A percentile compares a stretch with the other conserved stretches of the same genome.
phyloP scores from a whole-genome alignment of 768 basidiomycete genomes.

The Rhodotorula babjevae region DNA sequence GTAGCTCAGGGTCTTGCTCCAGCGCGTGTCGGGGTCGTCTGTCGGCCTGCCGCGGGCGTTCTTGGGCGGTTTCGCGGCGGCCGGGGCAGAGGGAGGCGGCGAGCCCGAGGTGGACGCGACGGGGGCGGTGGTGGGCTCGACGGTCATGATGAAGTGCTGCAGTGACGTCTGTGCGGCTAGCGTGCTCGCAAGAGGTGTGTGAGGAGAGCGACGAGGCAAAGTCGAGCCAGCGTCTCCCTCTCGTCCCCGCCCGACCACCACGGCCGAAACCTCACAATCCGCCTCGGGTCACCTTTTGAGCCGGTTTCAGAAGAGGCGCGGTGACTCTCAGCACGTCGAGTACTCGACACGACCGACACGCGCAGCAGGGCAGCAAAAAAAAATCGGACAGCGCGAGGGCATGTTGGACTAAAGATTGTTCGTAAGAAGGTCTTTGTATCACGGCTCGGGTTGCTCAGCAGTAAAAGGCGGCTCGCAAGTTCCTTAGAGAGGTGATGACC shows the following conservation, averaged over 20 bases:
- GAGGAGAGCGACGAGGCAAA: not conserved
- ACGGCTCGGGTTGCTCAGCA: not conserved
- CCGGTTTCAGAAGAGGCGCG: too few species aligned
- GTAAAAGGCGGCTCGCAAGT: not conserved
- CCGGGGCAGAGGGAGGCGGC: not conserved
- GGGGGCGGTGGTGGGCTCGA: not conserved
- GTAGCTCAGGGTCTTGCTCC: conserved; percentile 85
- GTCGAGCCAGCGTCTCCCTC: too few species aligned
- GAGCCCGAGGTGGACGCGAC: not conserved
- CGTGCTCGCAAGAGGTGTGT: too few species aligned
- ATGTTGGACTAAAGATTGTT: not conserved
- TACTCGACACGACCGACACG: too few species aligned
- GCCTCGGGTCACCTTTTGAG: too few species aligned
- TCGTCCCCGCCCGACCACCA: too few species aligned
- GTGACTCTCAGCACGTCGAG: too few species aligned
- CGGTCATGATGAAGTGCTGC: not conserved
- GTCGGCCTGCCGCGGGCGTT: conserved; percentile 42
- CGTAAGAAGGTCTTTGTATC: not conserved
- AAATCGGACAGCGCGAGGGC: not conserved
- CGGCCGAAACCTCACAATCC: too few species aligned
- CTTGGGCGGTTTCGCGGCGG: conserved; percentile 10
- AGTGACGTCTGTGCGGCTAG: too few species aligned
- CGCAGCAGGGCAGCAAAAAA: not conserved
- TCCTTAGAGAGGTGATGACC: conserved; percentile 1
- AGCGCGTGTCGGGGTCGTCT: conserved; percentile 63